Conservation (phyloP, 2,329 filamentous ascomycete species). For the Ophiostoma himal-ulmi region DNA sequence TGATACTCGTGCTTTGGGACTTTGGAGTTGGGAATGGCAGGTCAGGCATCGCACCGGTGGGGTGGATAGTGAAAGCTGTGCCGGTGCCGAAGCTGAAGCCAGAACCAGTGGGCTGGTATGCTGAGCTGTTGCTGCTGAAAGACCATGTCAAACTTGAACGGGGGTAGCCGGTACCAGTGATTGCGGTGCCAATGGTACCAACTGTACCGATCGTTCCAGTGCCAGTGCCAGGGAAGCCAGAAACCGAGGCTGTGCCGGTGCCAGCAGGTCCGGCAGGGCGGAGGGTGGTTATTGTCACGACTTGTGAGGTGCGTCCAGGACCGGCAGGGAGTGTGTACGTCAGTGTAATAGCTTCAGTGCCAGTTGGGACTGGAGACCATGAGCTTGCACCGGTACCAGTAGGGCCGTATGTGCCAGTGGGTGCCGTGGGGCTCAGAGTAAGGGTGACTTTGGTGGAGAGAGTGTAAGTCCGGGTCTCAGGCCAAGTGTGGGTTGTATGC, state of each 20-base stretch:
- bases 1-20: background rate
- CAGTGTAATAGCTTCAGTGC: slow-evolving; percentile 24
- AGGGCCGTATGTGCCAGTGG: slow-evolving; percentile 17
- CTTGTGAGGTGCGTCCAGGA: slow-evolving; percentile 7
- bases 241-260: background rate
- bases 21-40: background rate
- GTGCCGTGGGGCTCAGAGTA: slow-evolving; percentile 7
- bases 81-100: background rate
- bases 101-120: background rate
- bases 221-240: background rate
- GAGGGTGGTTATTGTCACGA: slow-evolving; percentile 22
- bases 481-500: background rate
- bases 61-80: background rate
- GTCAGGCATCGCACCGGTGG: background rate
- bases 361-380: slow-evolving; percentile 8
- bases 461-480: slow-evolving; percentile 18
- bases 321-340: slow-evolving; percentile 28
- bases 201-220: background rate
- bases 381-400: slow-evolving; percentile 11
- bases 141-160: background rate
- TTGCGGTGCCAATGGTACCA: background rate
- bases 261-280: slow-evolving; percentile 8
- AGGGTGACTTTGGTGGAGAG: slow-evolving; percentile 19
- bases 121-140: background rate
- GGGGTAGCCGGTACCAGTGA: background rate